Percentiles rank a stretch among this genome's conserved stretches.
phyloP scores from a whole-genome alignment of 2,329 filamentous ascomycete genomes.

The Trichoderma afroharzianum region DNA sequence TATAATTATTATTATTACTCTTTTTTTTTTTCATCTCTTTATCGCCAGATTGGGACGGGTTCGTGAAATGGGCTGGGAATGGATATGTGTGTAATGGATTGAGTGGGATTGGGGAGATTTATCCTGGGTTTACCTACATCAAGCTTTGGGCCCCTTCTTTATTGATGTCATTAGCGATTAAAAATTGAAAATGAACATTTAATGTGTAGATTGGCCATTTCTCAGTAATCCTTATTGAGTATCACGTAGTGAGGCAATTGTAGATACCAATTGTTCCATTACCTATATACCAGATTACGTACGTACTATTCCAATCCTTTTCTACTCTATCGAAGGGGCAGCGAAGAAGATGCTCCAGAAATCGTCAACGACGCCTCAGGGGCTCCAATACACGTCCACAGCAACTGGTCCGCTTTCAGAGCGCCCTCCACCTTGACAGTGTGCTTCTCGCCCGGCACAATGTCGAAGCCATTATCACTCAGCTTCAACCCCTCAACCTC shows the following conservation, averaged over 20 bases:
- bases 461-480: constrained; percentile 57
- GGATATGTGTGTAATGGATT: background rate
- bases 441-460: constrained; percentile 47
- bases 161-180: constrained; percentile 2
- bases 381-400: constrained; percentile 21
- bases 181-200: background rate
- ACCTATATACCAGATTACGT: background rate
- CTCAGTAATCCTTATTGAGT: background rate
- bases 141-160: background rate
- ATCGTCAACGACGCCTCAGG: constrained; percentile 18
- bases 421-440: constrained; percentile 21
- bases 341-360: background rate
- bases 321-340: background rate
- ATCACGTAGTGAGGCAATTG: background rate
- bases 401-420: constrained; percentile 16
- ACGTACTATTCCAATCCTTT: no score
- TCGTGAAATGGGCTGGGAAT: background rate
- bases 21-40: background rate
- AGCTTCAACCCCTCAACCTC: constrained; percentile 43
- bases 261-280: background rate
- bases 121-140: background rate
- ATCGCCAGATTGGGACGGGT: background rate
- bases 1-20: background rate
- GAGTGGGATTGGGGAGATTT: background rate
- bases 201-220: background rate